phyloP scores from a whole-genome alignment of 805 yeast genomes.

The Geotrichum ghanense region DNA sequence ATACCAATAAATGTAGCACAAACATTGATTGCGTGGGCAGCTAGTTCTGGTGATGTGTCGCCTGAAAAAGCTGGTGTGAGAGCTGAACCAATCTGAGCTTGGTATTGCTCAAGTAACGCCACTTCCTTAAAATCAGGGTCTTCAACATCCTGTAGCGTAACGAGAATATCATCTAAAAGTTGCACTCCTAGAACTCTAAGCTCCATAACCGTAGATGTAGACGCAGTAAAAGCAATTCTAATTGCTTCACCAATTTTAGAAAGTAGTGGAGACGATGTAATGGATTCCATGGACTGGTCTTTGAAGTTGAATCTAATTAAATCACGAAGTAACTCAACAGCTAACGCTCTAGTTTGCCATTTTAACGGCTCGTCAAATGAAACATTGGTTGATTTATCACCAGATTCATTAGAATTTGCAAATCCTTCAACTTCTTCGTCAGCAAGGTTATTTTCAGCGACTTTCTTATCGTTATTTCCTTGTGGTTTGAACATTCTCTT shows the following conservation, averaged over 20 bases:
- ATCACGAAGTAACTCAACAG: conserved; percentile 26
- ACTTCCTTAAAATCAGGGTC: conserved; percentile 67
- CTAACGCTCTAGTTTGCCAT: conserved; percentile 34
- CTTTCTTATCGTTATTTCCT: conserved; percentile 13
- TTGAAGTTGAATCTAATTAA: conserved; percentile 16
- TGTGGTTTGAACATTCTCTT: conserved; percentile 28
- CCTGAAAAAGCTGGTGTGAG: conserved; percentile 72
- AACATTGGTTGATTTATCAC: conserved; percentile 10
- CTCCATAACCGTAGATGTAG: conserved; percentile 55
- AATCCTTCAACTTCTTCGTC: conserved; percentile 37
- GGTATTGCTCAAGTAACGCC: conserved; percentile 77
- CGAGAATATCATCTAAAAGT: conserved; percentile 52
- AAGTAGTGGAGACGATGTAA: conserved; percentile 17
- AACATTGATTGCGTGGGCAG: conserved; percentile 65
- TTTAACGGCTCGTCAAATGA: conserved; percentile 26
- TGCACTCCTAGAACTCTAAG: conserved; percentile 56
- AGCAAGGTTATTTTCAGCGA: conserved; percentile 21
- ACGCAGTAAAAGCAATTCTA: conserved; percentile 67
- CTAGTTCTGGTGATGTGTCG: conserved; percentile 62
- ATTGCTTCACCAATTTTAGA: conserved; percentile 44
- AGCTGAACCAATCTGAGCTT: conserved; percentile 88
- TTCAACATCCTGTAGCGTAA: conserved; percentile 43
- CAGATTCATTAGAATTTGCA: conserved; percentile 12
- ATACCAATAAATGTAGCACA: conserved; percentile 65
- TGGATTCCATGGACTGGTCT: conserved; percentile 14